Evolutionary conservation across 306 rosid genomes (phyloP), one percentile per base, ranked within the genome.

Genomic region (Astragalus membranaceus): DNA sequence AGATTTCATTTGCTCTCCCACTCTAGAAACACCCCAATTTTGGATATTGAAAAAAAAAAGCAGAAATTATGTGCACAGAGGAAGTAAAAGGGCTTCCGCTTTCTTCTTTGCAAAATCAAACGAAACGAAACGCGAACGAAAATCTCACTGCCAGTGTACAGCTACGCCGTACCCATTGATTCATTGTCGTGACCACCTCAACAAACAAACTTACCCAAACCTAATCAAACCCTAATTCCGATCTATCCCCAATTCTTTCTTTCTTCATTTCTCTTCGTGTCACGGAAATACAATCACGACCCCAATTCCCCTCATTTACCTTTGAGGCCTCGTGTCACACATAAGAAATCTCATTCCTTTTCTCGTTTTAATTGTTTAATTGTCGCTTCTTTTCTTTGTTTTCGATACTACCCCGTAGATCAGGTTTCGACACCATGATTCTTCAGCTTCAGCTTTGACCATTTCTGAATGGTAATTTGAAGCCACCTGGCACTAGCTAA

Each of bases 161-260:
- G 79, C 84, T 75, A 82, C 87, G 79, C 81, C 87, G 87, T 82
- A 70, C 80, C 69, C 76, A 32, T 81, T 70, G 77, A 36, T 75
- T 75, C 79, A 15, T 56, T 79, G 73, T 77, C 76, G 74, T 82
- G 81, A 42, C 15, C 44, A 13, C 33, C 32, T 11, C 10, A 39
- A 8, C 32, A 43, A 73, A 49, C 78, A 47, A 49, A 62, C 77
- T 37, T 35, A 62, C 77, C 73, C 29, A 35, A 66, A 67, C 72
- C 66, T 39, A 35, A 73, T 39, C 80, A 51, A 87, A 84, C 91
- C 95, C 95, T 84, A 88, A 80, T 80, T 82, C 32, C 64, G 30
- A 81, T 29, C 47, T 66, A 15, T 66, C 14, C 63, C 59, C 64
- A 78, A 67, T 64, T 68, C 49, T 41, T 8, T 15, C 42, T 59